Percentiles rank a stretch among this genome's conserved stretches.
phyloP scores from a whole-genome alignment of 441 rosid genomes.

The Euphorbia schlechtendalii region DNA sequence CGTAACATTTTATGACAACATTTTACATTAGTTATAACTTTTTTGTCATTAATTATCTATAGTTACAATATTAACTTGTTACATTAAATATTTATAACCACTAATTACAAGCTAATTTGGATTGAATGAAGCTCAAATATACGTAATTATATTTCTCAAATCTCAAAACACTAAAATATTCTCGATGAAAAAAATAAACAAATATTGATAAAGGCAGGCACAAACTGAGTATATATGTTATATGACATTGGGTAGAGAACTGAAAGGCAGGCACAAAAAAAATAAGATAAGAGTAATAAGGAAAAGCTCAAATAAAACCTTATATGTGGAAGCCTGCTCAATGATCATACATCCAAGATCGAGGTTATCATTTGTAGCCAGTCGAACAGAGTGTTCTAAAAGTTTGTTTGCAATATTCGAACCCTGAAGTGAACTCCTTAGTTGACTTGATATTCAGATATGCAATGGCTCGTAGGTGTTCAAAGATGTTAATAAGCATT shows the following conservation, averaged over 20 bases:
- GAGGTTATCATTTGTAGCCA: constrained; percentile 97
- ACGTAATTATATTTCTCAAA: too few species aligned
- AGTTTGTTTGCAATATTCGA: constrained; percentile 52
- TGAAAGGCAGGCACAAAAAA: background rate
- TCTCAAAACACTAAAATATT: too few species aligned
- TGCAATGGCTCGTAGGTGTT: constrained; percentile 84
- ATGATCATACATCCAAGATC: constrained; percentile 97
- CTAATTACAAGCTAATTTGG: too few species aligned
- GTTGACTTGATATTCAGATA: constrained; percentile 81
- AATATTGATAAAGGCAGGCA: too few species aligned
- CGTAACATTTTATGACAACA: too few species aligned
- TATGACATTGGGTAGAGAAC: background rate
- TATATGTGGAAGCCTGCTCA: constrained; percentile 97
- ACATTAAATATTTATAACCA: too few species aligned
- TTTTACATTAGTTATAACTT: too few species aligned
- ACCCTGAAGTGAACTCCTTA: constrained; percentile 76
- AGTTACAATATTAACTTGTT: too few species aligned
- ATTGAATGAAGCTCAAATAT: too few species aligned
- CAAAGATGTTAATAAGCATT: constrained; percentile 10
- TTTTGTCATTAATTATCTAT: too few species aligned
- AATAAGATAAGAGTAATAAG: background rate
- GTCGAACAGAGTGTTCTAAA: constrained; percentile 89
- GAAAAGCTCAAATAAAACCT: constrained; percentile 39
- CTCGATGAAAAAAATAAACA: too few species aligned
- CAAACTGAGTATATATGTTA: background rate